Evolutionary conservation across 495 filamentous ascomycete genomes (phyloP), one percentile per base, ranked within the genome.

Genomic region (Aspergillus olivimuriae): DNA sequence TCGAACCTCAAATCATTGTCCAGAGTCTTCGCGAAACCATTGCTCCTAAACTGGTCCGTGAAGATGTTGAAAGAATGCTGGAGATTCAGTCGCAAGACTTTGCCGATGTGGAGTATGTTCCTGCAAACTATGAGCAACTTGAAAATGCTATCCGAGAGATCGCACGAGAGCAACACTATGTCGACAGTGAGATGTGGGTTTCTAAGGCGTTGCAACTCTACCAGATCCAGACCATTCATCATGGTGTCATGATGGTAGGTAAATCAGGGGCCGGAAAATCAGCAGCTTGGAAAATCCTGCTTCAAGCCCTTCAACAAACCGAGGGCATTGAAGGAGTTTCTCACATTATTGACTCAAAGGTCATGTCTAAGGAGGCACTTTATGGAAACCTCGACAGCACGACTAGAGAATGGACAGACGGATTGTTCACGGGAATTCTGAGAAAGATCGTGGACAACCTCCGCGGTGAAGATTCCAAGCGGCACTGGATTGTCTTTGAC

Each of bases 191-290:
- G 39, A 82, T 81, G 46, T 99, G 94, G 94, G 89, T 95, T 76
- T 87, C 84, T 33, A 99, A 99, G 72, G 82, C 91, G 36, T 72
- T 97, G 5, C 92, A 99, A 56, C 77, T 99, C 5, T 95, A 89
- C 62, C 92, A 99, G 61, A 99, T 99, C 47, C 92, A 99, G 64
- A 82, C 76, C 39, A 92, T 97, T 33, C 92, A 99, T 54, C 92
- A 99, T 52, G 92, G 92, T 80, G 94, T 99, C 14, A 99, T 99
- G 94, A 96, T 97, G 92, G 92, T 99, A 4, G 92, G 92, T 33
- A 85, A 84, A 55, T 96, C 92, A 4, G 92, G 92, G 9, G 82
- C 91, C 24, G 92, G 92, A 50, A 99, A 99, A 67, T 95, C 92
- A 41, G 79, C 84, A 4, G 84, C 90, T 15, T 99, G 94, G 92